Evolutionary conservation across 169 alveolate species (phyloP), one percentile per base, ranked within the genome.

Genomic region (Eimeria brunetti): DNA sequence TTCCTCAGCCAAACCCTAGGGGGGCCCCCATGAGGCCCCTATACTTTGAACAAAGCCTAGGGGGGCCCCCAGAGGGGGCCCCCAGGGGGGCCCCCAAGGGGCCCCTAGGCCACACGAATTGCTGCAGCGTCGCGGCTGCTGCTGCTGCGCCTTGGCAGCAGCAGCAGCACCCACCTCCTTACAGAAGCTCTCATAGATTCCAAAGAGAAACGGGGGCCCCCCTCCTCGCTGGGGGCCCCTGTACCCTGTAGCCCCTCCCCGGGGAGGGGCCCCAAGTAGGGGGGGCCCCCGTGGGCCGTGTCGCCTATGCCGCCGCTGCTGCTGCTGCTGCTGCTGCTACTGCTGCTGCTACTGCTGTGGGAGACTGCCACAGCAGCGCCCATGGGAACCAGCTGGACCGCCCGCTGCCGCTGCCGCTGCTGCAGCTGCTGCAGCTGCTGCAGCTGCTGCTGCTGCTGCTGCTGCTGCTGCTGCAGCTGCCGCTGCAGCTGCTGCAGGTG

Each of bases 271-370:
- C 73, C 41, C 1, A 62, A 5, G 38, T 62, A 62, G 3, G 73
- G 73, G 73, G 41, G 41, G 56, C 83, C 51, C 83, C 56, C 46
- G 49, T 16, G 11, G 16, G 22, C 16, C 49, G 22, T 67, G 46
- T 33, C 46, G 27, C 78, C 44, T 2, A 7, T 22, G 73, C 73
- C 14, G 73, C 73, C 27, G 78, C 83, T 36, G 30, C 49, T 71
- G 53, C 83, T 71, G 83, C 83, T 71, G 83, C 83, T 71, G 83
- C 83, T 71, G 83, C 83, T 71, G 83, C 46, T 71, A 51, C 83
- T 36, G 83, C 53, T 71, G 53, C 49, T 71, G 83, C n/a, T 71
- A 24, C 53, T 71, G 83, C 83, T 36, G 49, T 3, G 46, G 83
- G 56, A 16, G 53, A 2, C 14, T 7, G n/a, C 46, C 18, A 38